Evolutionary conservation across 2,329 filamentous ascomycete genomes (phyloP).

Genomic region (Albophoma yamanashiensis): DNA sequence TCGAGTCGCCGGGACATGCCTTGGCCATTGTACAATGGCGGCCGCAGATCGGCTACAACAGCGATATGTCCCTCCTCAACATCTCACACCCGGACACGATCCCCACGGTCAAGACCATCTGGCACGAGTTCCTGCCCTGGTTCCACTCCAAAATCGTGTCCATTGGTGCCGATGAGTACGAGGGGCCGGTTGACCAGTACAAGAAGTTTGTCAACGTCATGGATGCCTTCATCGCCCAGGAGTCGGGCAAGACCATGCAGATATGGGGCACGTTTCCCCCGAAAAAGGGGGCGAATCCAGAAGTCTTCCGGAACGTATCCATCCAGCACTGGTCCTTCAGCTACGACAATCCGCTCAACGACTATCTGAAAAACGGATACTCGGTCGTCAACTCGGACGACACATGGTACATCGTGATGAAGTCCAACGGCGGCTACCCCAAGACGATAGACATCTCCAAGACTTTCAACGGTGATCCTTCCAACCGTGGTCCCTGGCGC

Average conservation of each 20-base stretch:
- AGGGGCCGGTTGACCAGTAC: constrained; percentile 34
- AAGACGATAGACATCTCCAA: constrained; percentile 33
- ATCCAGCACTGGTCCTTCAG: constrained; percentile 25
- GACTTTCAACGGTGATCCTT: constrained; percentile 15
- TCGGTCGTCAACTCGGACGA: constrained; percentile 13
- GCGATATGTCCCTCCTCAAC: constrained; percentile 35
- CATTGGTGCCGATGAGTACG: constrained; percentile 46
- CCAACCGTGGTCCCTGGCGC: constrained; percentile 6
- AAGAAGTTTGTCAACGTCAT: constrained; percentile 33
- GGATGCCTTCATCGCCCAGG: constrained; percentile 32
- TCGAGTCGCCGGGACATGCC: constrained; percentile 48
- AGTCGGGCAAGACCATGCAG: constrained; percentile 29
- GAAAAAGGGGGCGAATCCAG: constrained; percentile 7
- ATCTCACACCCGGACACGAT: constrained; percentile 36
- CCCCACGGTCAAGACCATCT: constrained; percentile 38
- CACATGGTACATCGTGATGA: constrained; percentile 12
- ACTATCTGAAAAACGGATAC: constrained; percentile 13
- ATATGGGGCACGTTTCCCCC: constrained; percentile 39
- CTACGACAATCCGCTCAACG: constrained; percentile 9
- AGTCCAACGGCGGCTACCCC: constrained; percentile 22
- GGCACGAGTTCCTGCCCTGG: constrained; percentile 43
- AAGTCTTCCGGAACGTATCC: constrained; percentile 9
- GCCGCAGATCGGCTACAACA: constrained; percentile 37
- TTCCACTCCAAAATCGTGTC: constrained; percentile 43
- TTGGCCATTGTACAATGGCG: constrained; percentile 49